Evolutionary conservation across 192 early-diverging fungal genomes (phyloP).

Genomic region (Mortierella antarctica): DNA sequence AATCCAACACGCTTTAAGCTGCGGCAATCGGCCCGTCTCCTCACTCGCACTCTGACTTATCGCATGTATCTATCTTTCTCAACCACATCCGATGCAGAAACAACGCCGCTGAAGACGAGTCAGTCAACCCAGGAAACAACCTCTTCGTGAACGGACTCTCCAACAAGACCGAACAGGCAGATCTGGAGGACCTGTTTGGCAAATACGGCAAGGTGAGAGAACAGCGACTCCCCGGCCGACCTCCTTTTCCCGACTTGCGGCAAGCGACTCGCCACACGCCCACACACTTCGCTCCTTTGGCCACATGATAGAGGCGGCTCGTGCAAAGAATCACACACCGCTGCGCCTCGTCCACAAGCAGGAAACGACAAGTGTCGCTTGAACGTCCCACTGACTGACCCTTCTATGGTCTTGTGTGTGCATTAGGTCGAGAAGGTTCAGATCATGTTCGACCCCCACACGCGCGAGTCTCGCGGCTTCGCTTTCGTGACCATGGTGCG

Average conservation of each 20-base stretch:
- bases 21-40: background rate
- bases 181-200: conserved; percentile 75
- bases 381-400: background rate
- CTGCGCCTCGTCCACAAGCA: background rate
- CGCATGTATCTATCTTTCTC: conserved; percentile 6
- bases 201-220: conserved; percentile 77
- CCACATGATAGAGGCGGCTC: background rate
- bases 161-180: conserved; percentile 65
- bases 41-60: conserved; percentile 2
- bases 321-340: background rate
- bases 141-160: conserved; percentile 81
- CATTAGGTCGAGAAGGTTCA: conserved; percentile 71
- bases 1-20: too few relatives aligned
- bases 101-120: conserved; percentile 40
- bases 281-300: background rate
- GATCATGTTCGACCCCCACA: conserved; percentile 83
- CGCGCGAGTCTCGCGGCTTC: conserved; percentile 87
- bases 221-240: background rate
- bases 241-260: background rate
- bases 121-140: conserved; percentile 74
- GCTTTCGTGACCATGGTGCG: conserved; percentile 85
- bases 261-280: background rate
- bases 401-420: background rate
- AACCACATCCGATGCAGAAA: conserved; percentile 10
- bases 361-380: background rate